phyloP scores from a whole-genome alignment of 1,284 basidiomycete species.

The Chondrostereum purpureum region DNA sequence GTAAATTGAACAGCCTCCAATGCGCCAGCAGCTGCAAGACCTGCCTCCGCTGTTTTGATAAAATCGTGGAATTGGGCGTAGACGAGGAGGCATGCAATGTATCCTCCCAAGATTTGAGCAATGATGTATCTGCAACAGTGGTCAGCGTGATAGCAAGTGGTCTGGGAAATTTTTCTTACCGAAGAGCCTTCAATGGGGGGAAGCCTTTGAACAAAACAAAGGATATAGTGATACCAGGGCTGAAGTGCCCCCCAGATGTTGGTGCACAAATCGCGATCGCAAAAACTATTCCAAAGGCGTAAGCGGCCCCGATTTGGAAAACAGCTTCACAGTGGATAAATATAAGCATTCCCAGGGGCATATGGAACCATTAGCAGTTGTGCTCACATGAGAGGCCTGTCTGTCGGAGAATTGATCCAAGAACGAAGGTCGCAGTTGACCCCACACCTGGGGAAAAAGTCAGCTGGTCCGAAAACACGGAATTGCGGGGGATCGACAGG shows the following conservation, averaged over 20 bases:
- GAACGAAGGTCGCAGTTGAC: constrained; percentile 46
- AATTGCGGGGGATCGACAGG: not conserved
- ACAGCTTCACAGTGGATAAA: constrained; percentile 33
- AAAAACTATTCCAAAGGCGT: constrained; percentile 56
- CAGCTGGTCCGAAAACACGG: not conserved
- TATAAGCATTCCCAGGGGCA: constrained; percentile 4
- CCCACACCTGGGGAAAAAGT: constrained; percentile 41
- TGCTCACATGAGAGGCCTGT: constrained; percentile 46
- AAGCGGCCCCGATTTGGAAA: constrained; percentile 57
- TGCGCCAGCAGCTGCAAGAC: constrained; percentile 34
- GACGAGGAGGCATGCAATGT: constrained; percentile 50
- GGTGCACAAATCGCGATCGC: constrained; percentile 46
- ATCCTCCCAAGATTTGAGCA: constrained; percentile 58
- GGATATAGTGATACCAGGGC: constrained; percentile 53
- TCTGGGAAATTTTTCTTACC: constrained; percentile 29
- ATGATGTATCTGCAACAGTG: constrained; percentile 46
- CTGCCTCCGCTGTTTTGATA: constrained; percentile 37
- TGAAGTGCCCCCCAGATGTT: constrained; percentile 63
- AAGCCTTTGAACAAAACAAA: constrained; percentile 49
- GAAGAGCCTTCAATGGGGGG: constrained; percentile 43
- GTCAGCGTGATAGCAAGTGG: too few relatives aligned
- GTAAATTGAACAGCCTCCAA: constrained; percentile 44
- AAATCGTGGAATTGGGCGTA: constrained; percentile 58
- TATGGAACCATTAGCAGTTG: too few relatives aligned
- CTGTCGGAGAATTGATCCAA: constrained; percentile 41